phyloP scores from a whole-genome alignment of 495 filamentous ascomycete species.

The Collariella sp. region DNA sequence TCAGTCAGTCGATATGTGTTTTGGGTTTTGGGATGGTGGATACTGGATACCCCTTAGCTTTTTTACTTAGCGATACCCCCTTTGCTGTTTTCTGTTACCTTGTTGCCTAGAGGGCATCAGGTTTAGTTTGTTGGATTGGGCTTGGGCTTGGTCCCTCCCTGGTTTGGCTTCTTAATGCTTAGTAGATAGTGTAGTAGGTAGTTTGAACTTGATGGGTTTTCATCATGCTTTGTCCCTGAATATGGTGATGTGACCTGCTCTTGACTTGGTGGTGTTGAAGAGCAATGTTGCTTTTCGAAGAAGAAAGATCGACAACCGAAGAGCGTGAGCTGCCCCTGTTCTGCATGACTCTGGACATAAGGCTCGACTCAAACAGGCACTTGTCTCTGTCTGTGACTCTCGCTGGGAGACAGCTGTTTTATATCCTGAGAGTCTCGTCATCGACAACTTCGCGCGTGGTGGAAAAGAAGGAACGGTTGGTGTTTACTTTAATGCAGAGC shows the following conservation, averaged over 20 bases:
- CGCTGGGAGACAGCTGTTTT: no score
- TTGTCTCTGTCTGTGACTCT: no score
- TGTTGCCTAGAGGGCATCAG: background rate
- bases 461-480: no score
- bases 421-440: no score
- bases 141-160: background rate
- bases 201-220: background rate
- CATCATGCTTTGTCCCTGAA: background rate
- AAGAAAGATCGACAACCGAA: no score
- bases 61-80: constrained; percentile 1
- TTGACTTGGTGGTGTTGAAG: background rate
- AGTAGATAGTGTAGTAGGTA: constrained; percentile 4
- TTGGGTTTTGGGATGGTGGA: background rate
- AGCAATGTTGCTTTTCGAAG: no score
- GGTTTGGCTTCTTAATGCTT: background rate
- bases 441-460: no score
- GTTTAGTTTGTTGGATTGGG: background rate
- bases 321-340: no score
- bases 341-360: no score
- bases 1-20: no score
- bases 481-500: no score
- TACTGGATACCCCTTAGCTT: background rate
- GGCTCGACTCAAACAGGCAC: no score
- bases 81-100: background rate
- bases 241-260: background rate